Conservation (phyloP, 2,329 filamentous ascomycete species). For the Chalaropsis thielavioides region DNA sequence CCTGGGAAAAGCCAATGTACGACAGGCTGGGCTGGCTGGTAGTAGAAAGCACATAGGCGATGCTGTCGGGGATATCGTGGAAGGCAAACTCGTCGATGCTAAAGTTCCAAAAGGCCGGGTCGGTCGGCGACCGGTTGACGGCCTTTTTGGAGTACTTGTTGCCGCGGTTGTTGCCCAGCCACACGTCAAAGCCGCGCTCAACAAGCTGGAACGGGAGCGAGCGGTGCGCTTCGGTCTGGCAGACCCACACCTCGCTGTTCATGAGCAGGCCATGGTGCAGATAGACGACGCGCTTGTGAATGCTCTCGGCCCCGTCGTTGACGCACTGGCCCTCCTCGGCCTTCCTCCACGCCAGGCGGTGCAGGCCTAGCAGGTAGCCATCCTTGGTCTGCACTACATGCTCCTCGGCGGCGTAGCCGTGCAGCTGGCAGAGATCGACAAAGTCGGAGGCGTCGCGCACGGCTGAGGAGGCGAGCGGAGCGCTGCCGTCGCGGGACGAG, state of each 20-base stretch:
- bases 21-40: conserved; percentile 74
- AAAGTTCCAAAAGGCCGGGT: conserved; percentile 83
- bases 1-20: conserved; percentile 95
- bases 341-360: conserved; percentile 68
- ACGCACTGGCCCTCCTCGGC: conserved; percentile 69
- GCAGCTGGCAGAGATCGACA: conserved; percentile 79
- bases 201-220: conserved; percentile 81
- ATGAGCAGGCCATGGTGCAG: conserved; percentile 92
- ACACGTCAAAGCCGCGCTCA: conserved; percentile 88
- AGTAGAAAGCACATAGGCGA: conserved; percentile 75
- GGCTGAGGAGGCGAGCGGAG: conserved; percentile 47
- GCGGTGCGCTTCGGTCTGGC: conserved; percentile 70
- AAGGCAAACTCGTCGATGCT: conserved; percentile 98
- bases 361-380: conserved; percentile 81
- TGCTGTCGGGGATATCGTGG: conserved; percentile 90
- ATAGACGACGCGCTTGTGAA: conserved; percentile 78
- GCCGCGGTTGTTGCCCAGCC: conserved; percentile 93
- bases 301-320: conserved; percentile 52
- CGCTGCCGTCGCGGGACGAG: conserved; percentile 22
- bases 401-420: conserved; percentile 87
- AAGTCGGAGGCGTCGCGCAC: conserved; percentile 85
- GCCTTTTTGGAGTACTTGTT: conserved; percentile 99
- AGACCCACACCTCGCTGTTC: conserved; percentile 99
- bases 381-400: conserved; percentile 91
- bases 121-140: conserved; percentile 57